A percentile compares a stretch with the other conserved stretches of the same genome.
phyloP scores from a whole-genome alignment of 257 asterid species.

The Fraxinus quadrangulata region DNA sequence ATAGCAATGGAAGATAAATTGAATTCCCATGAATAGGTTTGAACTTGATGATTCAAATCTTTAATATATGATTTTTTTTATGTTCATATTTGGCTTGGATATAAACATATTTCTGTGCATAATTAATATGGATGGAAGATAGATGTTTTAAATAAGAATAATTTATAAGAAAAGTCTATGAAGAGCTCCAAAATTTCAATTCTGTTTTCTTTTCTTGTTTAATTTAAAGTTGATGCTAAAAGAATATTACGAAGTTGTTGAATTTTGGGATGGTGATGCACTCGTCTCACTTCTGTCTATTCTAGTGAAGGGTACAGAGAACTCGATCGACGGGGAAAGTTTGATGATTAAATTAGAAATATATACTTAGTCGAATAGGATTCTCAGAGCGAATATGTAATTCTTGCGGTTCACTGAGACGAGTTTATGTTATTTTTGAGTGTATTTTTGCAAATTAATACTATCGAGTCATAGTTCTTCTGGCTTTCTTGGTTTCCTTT shows the following conservation, averaged over 20 bases:
- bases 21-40: constrained; percentile 20
- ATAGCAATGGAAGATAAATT: constrained; percentile 38
- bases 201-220: too few relatives aligned
- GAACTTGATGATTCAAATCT: background rate
- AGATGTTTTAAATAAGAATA: background rate
- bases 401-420: too few relatives aligned
- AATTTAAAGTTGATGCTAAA: background rate
- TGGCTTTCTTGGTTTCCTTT: background rate
- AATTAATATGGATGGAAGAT: too few relatives aligned
- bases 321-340: background rate
- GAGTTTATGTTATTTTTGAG: too few relatives aligned
- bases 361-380: too few relatives aligned
- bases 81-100: background rate
- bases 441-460: background rate
- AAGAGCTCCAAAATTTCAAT: too few relatives aligned
- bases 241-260: background rate
- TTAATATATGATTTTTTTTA: background rate
- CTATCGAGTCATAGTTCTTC: too few relatives aligned
- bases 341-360: too few relatives aligned
- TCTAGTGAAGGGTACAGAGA: background rate
- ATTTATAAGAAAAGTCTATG: background rate
- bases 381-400: too few relatives aligned
- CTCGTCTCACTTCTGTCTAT: background rate
- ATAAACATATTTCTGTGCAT: background rate
- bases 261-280: background rate